Evolutionary conservation across 371 early-diverging fungal species (phyloP), one percentile per base, ranked within the genome.

Genomic region (Rhizopus delemar): DNA sequence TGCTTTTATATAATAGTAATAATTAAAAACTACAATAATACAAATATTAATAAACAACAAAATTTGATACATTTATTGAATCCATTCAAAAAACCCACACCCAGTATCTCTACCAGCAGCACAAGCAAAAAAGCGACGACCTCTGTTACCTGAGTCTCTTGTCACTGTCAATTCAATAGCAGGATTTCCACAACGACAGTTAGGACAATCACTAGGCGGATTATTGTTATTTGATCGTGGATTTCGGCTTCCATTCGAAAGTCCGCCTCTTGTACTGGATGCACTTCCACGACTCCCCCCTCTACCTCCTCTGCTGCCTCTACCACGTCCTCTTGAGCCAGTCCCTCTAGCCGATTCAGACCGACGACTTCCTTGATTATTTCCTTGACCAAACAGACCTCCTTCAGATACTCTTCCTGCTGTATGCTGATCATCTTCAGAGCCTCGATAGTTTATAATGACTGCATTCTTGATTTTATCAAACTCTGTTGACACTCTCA

Each of bases 141-240:
- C 86, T 38, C 74, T 63, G 55, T 86, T 85, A 8, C 73, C 66
- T 0, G 75, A 66, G n/a, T 80, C 71, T 59, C 78, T 82, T 8
- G 31, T 51, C 2, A 75, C 76, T 4, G 59, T 65, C 5, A 52
- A 46, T 34, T 70, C 56, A n/a, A 63, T 70, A 4, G 80, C 82
- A 12, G 16, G 66, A 22, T 46, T 61, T 4, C 78, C 75, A 59
- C 92, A 91, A 7, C 63, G 53, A 57, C 91, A 91, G 22, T 60
- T 54, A 9, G 78, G 74, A 34, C 60, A 73, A 6, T 50, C 49
- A 31, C 53, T 34, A 49, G 48, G 29, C 8, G 16, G 9, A n/a
- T 31, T 12, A 29, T 38, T 38, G 28, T n/a, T 0, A 16, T 4
- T 48, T 4, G 2, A 4, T 41, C 9, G 22, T 6, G 36, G 41